A percentile compares a stretch with the other conserved stretches of the same genome.
phyloP scores from a whole-genome alignment of 2,329 filamentous ascomycete genomes.

The Lasiodiplodia gonubiensis region DNA sequence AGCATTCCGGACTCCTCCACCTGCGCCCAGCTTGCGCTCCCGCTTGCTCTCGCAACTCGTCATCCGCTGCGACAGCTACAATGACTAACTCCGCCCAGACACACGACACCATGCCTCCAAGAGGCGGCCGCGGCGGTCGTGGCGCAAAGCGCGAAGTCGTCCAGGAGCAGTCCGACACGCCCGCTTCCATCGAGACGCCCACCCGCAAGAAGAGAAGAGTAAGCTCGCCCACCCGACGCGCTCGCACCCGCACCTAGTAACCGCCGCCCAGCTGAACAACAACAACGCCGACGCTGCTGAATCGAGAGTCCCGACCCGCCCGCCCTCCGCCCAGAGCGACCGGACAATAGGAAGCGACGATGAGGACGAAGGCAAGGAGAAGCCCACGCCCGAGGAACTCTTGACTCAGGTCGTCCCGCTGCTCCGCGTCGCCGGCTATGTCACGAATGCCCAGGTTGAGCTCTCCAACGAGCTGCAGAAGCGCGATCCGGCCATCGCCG shows the following conservation, averaged over 20 bases:
- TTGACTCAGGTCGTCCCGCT: constrained; percentile 44
- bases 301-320: constrained; percentile 38
- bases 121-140: constrained; percentile 28
- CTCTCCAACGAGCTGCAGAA: constrained; percentile 60
- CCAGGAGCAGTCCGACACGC: constrained; percentile 47
- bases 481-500: constrained; percentile 42
- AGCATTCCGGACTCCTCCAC: constrained; percentile 32
- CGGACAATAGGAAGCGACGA: constrained; percentile 48
- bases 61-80: background rate
- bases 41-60: background rate
- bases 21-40: background rate
- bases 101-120: constrained; percentile 20
- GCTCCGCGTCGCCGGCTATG: constrained; percentile 52
- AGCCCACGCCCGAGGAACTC: constrained; percentile 39
- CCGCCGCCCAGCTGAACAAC: constrained; percentile 42
- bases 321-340: constrained; percentile 45
- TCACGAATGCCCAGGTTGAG: constrained; percentile 62
- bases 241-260: background rate
- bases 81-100: background rate
- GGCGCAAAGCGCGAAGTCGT: constrained; percentile 29
- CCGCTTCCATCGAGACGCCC: constrained; percentile 55
- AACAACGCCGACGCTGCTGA: constrained; percentile 34
- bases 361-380: constrained; percentile 47
- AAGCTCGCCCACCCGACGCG: constrained; percentile 32
- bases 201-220: constrained; percentile 55